Evolutionary conservation across 352 stramenopile genomes (phyloP).

Genomic region (Ochromonadaceae sp.): DNA sequence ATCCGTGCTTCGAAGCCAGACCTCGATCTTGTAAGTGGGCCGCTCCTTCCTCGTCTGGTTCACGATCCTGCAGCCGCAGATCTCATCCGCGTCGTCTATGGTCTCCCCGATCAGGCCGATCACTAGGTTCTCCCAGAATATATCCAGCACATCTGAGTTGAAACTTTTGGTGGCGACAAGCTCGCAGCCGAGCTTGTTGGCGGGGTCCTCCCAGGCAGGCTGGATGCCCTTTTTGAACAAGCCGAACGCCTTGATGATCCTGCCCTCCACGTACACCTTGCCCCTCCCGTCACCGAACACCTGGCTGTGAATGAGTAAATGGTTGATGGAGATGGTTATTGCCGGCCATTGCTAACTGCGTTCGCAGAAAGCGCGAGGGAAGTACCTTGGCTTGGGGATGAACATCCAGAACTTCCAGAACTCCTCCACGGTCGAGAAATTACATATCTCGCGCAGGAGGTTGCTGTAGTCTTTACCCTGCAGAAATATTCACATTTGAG

Average conservation of each 20-base stretch:
- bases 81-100: slow-evolving; percentile 38
- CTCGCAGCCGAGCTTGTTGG: slow-evolving; percentile 45
- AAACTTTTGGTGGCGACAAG: too few species aligned
- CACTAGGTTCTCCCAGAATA: slow-evolving; percentile 52
- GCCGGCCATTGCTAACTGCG: background rate
- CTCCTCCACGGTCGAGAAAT: slow-evolving; percentile 44
- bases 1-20: background rate
- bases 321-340: background rate
- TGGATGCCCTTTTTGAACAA: slow-evolving; percentile 58
- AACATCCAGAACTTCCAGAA: slow-evolving; percentile 54
- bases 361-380: background rate
- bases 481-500: too few species aligned
- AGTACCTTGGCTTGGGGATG: slow-evolving; percentile 34
- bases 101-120: slow-evolving; percentile 45
- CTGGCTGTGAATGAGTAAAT: slow-evolving; percentile 16
- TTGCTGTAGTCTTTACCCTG: too few species aligned
- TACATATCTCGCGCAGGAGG: background rate
- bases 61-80: slow-evolving; percentile 30
- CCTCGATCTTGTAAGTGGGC: background rate
- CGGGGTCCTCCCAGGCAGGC: slow-evolving; percentile 49
- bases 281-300: slow-evolving; percentile 50
- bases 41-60: slow-evolving; percentile 18
- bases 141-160: slow-evolving; percentile 41
- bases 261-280: slow-evolving; percentile 71
- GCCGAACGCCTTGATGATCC: slow-evolving; percentile 77